Evolutionary conservation across 768 basidiomycete genomes (phyloP), one percentile per base, ranked within the genome.

Genomic region (Dacryopinax primogenitus): DNA sequence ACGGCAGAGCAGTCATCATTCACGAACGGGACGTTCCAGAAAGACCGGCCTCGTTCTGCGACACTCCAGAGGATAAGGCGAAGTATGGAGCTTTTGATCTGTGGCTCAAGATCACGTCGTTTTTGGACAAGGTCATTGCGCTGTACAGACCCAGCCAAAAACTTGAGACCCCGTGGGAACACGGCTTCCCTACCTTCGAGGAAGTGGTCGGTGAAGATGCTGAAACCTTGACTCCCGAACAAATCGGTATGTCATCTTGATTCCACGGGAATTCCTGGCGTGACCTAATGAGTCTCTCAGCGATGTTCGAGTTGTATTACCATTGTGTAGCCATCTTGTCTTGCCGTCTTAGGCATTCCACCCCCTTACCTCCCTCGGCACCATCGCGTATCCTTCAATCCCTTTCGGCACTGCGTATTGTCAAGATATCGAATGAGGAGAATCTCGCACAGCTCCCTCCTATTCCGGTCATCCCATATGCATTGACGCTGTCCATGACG

Each of bases 231-330:
- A 58, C 51, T 9, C 3, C 51, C 21, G 51, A 58, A 32, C 51
- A 58, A 30, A 58, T 58, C 30, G 51, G 51, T 58, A 58, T 3
- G 51, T n/a, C 37, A 39, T 39, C 12, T n/a, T 39, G 11, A 39
- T 58, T 7, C 18, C 51, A 2, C 51, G 4, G 3, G 9, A 18
- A 7, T 44, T 44, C 18, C 23, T 30, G 12, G 26, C 26, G 26
- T 58, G 26, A 4, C 26, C 51, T 58, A 4, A 58, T 21, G 51
- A 2, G 26, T 58, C 51, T 58, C 32, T 9, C 18, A 58, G 51
- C 51, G 18, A 58, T 58, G 51, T 58, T 58, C 51, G 51, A 58
- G 26, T 30, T 58, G 30, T 58, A 58, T 30, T 58, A 58, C 26
- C 51, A 58, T 30, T 26, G 26, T 9, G 51, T 58, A 30, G 51